Base-by-base conservation (phyloP, 768 basidiomycete genomes). In the Kwoniella pini region DNA sequence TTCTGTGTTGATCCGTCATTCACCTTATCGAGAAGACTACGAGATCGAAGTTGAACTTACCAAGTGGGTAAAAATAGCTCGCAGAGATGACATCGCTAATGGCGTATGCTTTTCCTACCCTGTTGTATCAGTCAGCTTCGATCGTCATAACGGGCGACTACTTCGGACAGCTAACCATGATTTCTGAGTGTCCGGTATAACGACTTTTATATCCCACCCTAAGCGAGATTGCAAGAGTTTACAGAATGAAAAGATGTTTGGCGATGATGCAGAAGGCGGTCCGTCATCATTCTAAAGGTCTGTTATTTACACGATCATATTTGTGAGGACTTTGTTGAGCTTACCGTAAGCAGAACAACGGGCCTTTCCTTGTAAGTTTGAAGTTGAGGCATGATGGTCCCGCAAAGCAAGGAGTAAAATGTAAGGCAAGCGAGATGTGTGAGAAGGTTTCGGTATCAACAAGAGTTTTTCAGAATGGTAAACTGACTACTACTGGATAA, bases 171-270 rank as follows among this genome's bases (percentile, higher is more conserved):
- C 69, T 51, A 36, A 74, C 80, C 80, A 81, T 27, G 68, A 71
- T 56, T 77, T 76, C 63, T 81, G 80, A 17, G 65, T 69, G 21
- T 75, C 67, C 0, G 80, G 80, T 2, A 80, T 71, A 46, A 81
- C 80, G 26, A 81, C 79, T 24, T 68, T 64, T 2, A 81, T 77
- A 13, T 80, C 77, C 73, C 77, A 79, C 0, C 75, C 77, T 5
- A 79, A 64, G 3, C 58, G 51, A 4, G 64, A 51, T 36, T 70
- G 64, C 1, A 81, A 68, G 2, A 64, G 66, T 21, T 69, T 69
- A 26, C 74, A 75, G 57, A 81, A 80, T 0, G 68, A 71, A 67
- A 70, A 80, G 58, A 81, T 76, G 69, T 79, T 79, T 6, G 80
- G 80, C 1, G 78, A 79, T 28, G 77, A 74, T 21, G 67, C 55